A percentile compares a stretch with the other conserved stretches of the same genome.
Evolutionary conservation across 345 rosid species (phyloP).

Genomic region (Geranium rotundifolium): DNA sequence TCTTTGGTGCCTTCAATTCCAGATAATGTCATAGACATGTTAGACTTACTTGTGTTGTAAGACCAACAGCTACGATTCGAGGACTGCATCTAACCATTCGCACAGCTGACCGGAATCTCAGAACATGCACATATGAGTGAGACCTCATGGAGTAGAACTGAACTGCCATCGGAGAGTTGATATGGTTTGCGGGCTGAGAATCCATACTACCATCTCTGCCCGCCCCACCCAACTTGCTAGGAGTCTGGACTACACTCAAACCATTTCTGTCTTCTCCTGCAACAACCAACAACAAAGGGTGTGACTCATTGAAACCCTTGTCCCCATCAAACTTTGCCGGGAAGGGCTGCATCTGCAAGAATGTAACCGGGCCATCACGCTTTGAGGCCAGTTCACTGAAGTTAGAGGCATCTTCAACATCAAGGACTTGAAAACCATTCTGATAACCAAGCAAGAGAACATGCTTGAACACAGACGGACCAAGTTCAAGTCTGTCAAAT

Average conservation of each 20-base stretch:
- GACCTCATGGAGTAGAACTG: slow-evolving; percentile 80
- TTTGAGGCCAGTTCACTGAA: slow-evolving; percentile 69
- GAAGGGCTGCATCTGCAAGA: slow-evolving; percentile 83
- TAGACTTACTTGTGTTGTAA: slow-evolving; percentile 65
- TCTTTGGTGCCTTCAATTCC: too few species aligned
- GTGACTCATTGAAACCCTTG: slow-evolving; percentile 59
- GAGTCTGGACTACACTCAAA: slow-evolving; percentile 25
- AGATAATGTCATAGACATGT: too few species aligned
- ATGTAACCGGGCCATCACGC: slow-evolving; percentile 81
- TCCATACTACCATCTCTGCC: slow-evolving; percentile 45
- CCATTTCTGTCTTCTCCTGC: slow-evolving; percentile 52
- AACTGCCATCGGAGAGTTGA: slow-evolving; percentile 60
- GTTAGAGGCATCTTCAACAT: slow-evolving; percentile 87
- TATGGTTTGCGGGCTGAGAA: slow-evolving; percentile 29
- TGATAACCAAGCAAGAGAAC: slow-evolving; percentile 93
- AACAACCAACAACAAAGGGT: slow-evolving; percentile 76
- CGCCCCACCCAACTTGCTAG: slow-evolving; percentile 28
- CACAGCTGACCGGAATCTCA: slow-evolving; percentile 85
- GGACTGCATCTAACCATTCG: slow-evolving; percentile 91
- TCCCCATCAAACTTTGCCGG: slow-evolving; percentile 38
- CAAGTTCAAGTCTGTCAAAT: slow-evolving; percentile 71
- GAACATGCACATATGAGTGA: slow-evolving; percentile 79
- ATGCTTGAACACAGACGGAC: slow-evolving; percentile 41
- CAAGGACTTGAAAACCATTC: slow-evolving; percentile 93
- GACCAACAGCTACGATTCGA: slow-evolving; percentile 78